Conservation (phyloP, 257 asterid genomes). For the Paraleonurus japonicus region DNA sequence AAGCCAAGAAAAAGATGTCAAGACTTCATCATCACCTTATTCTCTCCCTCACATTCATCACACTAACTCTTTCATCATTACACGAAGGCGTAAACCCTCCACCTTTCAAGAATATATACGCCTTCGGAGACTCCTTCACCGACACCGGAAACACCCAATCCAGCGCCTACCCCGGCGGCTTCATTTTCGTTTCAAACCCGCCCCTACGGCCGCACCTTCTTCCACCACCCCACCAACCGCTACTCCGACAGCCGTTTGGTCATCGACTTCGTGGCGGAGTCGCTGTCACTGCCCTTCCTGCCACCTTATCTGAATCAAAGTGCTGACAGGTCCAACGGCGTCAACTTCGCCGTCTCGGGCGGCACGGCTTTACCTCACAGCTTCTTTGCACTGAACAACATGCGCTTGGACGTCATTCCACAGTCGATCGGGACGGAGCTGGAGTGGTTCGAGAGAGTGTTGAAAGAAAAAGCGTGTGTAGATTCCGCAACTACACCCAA, state of each 20-base stretch:
- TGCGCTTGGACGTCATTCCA: slow-evolving; percentile 40
- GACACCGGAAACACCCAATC: slow-evolving; percentile 91
- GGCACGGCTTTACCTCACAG: slow-evolving; percentile 47
- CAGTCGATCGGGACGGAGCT: slow-evolving; percentile 47
- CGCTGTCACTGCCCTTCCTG: slow-evolving; percentile 56
- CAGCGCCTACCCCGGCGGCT: slow-evolving; percentile 58
- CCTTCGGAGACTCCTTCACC: slow-evolving; percentile 90
- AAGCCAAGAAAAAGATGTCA: not conserved
- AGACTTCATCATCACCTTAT: not conserved
- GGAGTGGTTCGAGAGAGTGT: slow-evolving; percentile 37
- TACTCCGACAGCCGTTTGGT: slow-evolving; percentile 86
- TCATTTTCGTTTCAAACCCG: slow-evolving; percentile 62
- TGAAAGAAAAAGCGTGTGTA: slow-evolving; percentile 33
- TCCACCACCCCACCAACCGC: slow-evolving; percentile 81
- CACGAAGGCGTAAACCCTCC: not conserved
- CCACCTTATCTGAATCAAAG: slow-evolving; percentile 49
- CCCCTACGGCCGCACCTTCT: slow-evolving; percentile 88
- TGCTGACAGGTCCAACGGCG: slow-evolving; percentile 39
- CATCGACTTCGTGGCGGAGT: slow-evolving; percentile 63
- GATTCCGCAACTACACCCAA: slow-evolving; percentile 17
- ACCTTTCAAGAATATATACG: slow-evolving; percentile 55
- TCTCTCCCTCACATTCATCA: not conserved
- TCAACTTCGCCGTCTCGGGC: slow-evolving; percentile 79
- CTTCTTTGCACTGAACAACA: slow-evolving; percentile 40
- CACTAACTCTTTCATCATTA: not conserved